Conservation (phyloP, 305 asterid species). For the Fraxinus albicans region DNA sequence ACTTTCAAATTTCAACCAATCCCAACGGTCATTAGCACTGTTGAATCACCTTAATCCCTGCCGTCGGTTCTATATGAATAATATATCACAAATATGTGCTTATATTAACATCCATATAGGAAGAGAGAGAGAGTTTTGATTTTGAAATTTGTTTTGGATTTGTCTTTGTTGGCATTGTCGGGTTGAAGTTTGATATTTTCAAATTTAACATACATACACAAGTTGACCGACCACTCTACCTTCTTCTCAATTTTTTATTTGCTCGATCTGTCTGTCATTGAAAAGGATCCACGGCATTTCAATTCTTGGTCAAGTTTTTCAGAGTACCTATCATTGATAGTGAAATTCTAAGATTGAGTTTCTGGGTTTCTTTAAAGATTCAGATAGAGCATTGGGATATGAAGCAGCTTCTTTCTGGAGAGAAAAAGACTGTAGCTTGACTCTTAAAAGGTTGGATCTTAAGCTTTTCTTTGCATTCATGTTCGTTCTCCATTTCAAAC, state of each 20-base stretch:
- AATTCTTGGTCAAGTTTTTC: neutral
- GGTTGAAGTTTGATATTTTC: slow-evolving; percentile 33
- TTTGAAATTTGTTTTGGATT: slow-evolving; percentile 26
- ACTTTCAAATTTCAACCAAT: slow-evolving; percentile 48
- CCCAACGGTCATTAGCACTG: slow-evolving; percentile 63
- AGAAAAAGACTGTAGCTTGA: slow-evolving; percentile 27
- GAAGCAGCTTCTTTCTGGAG: slow-evolving; percentile 32
- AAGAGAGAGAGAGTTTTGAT: slow-evolving; percentile 26
- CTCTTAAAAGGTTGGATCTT: slow-evolving; percentile 44
- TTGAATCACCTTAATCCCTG: slow-evolving; percentile 23
- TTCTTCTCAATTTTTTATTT: neutral
- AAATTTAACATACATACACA: slow-evolving; percentile 7
- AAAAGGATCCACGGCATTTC: neutral
- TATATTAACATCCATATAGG: neutral
- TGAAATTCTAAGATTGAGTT: neutral
- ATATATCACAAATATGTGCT: neutral
- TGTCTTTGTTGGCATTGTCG: slow-evolving; percentile 15
- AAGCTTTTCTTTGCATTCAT: slow-evolving; percentile 21
- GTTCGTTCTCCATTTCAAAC: slow-evolving; percentile 2
- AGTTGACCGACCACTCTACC: neutral
- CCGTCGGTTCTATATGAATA: slow-evolving; percentile 36
- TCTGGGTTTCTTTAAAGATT: slow-evolving; percentile 9
- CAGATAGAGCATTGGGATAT: slow-evolving; percentile 14
- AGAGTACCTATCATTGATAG: neutral
- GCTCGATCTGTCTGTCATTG: neutral